These are phyloP conservation scores for Astrocystis sublimbata DNA, from an alignment of 495 filamentous ascomycete species.

Conservation along the genomic window DNA sequence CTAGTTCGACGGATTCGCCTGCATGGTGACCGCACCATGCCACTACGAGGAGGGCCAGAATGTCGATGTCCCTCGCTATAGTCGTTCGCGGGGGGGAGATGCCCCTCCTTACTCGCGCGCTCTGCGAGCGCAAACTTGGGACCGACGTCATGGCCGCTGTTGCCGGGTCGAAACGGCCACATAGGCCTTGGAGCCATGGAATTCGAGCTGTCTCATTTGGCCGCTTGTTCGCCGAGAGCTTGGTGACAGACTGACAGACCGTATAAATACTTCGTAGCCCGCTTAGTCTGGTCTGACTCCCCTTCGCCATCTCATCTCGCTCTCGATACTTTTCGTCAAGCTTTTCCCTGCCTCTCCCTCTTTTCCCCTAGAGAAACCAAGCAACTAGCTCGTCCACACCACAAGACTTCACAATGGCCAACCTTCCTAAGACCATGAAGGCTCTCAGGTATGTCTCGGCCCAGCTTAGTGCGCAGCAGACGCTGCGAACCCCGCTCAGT, in stretches of 20 bases:
- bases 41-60: slow-evolving; percentile 4
- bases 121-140: background rate
- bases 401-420: slow-evolving; percentile 32
- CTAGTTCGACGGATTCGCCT: background rate
- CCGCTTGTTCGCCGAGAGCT: background rate
- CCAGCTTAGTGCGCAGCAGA: background rate
- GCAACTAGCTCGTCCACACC: background rate
- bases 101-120: slow-evolving; percentile 9
- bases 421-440: slow-evolving; percentile 60
- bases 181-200: background rate
- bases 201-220: background rate
- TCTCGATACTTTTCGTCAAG: background rate
- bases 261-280: slow-evolving; percentile 7
- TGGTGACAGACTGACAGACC: background rate
- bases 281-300: background rate
- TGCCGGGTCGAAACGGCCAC: background rate
- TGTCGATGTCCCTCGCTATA: background rate
- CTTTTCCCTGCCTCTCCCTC: background rate
- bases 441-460: slow-evolving; percentile 52
- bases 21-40: slow-evolving; percentile 7
- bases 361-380: background rate
- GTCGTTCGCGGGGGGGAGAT: background rate
- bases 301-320: background rate
- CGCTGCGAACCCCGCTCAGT: background rate
- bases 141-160: background rate